Base-by-base conservation (phyloP, 1,284 basidiomycete genomes). In the Inonotus hispidus region DNA sequence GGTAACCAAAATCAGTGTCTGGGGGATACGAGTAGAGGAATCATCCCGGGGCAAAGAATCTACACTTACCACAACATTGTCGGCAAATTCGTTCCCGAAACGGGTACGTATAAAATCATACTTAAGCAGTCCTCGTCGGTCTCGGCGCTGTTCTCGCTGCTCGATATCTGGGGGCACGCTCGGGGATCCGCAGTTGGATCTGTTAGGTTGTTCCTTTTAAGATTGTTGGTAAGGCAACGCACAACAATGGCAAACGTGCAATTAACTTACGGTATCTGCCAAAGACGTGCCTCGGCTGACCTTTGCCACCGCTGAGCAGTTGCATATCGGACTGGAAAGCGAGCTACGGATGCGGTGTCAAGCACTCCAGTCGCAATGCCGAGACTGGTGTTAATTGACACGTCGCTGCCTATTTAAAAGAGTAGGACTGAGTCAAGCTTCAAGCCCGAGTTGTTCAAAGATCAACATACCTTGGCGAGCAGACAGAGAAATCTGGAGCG, bases 41-140 rank as follows among this genome's bases (percentile, higher is more conserved):
- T 1, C 29, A n/a, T 45, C 21, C 16, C 4, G 13, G 7, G n/a
- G 41, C 11, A 43, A 43, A 16, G n/a, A n/a, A 21, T 43, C 16
- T 14, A n/a, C 14, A 73, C 78, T 43, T 70, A 85, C 90, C 89
- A 92, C 63, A 90, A 73, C 62, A 91, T 70, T 0, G 83, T 82
- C 2, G 89, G 79, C 0, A 78, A 79, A 47, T 71, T 68, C 64
- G 19, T 73, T 78, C 7, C 60, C 63, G 68, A 66, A 64, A 71
- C 66, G 1, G 91, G 90, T 0, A 87, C 82, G 70, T 92, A 93
- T 35, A 92, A 72, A 11, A 89, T 73, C 75, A 90, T 83, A 11
- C 84, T 88, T 46, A 94, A 75, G 69, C 92, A 94, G 70, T 93
- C 90, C 71, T 93, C 92, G 1, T 68, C 68, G 53, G 82, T 79